Evolutionary conservation across 805 yeast species (phyloP).

Genomic region (Saturnispora halmiae): DNA sequence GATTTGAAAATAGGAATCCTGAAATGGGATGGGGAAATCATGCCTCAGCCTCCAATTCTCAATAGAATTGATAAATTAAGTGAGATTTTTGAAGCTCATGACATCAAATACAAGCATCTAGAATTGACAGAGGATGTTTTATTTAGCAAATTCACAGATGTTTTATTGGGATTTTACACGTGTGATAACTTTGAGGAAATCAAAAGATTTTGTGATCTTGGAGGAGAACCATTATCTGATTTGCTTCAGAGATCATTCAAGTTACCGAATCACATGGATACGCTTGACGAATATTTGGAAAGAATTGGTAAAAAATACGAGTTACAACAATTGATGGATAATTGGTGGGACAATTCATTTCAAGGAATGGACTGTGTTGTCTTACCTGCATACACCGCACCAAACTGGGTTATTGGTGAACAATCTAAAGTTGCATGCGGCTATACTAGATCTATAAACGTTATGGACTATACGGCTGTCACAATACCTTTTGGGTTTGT

Average conservation of each 20-base stretch:
- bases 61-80: slow-evolving; percentile 33
- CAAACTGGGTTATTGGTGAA: slow-evolving; percentile 36
- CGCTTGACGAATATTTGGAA: slow-evolving; percentile 32
- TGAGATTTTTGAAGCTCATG: slow-evolving; percentile 14
- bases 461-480: slow-evolving; percentile 40
- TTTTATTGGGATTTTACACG: slow-evolving; percentile 21
- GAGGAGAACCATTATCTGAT: slow-evolving; percentile 26
- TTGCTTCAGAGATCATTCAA: slow-evolving; percentile 15
- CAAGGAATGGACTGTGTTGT: slow-evolving; percentile 37
- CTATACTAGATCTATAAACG: slow-evolving; percentile 49
- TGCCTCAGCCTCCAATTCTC: slow-evolving; percentile 48
- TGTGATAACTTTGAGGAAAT: slow-evolving; percentile 24
- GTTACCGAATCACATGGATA: slow-evolving; percentile 16
- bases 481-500: slow-evolving; percentile 38
- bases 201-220: slow-evolving; percentile 17
- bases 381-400: slow-evolving; percentile 36
- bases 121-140: slow-evolving; percentile 17
- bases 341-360: slow-evolving; percentile 29
- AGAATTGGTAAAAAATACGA: slow-evolving; percentile 29
- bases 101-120: slow-evolving; percentile 13
- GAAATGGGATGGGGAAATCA: slow-evolving; percentile 35
- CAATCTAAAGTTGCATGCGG: slow-evolving; percentile 33
- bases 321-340: slow-evolving; percentile 31
- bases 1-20: slow-evolving; percentile 40
- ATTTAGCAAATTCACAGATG: slow-evolving; percentile 24